Conservation (phyloP, 495 filamentous ascomycete species). For the Penicillium tannophilum region DNA sequence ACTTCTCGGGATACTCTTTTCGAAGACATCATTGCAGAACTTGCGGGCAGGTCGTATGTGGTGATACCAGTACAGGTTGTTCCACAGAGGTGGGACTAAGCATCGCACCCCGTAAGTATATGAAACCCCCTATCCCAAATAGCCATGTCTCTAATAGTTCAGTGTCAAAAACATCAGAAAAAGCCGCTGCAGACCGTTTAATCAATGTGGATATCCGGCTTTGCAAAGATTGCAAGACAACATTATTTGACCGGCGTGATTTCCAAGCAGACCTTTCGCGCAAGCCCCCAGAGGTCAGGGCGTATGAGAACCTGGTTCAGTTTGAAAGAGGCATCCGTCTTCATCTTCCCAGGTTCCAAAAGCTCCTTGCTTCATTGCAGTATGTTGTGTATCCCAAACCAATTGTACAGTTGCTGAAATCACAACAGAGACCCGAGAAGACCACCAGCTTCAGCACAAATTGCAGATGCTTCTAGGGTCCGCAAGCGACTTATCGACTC, state of each 20-base stretch:
- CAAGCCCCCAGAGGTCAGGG: slow-evolving; percentile 73
- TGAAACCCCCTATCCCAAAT: background rate
- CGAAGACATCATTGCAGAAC: slow-evolving; percentile 92
- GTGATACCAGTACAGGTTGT: slow-evolving; percentile 79
- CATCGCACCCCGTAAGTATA: slow-evolving; percentile 66
- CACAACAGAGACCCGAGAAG: slow-evolving; percentile 61
- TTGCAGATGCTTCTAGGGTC: slow-evolving; percentile 86
- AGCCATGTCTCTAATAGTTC: slow-evolving; percentile 27
- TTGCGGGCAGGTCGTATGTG: slow-evolving; percentile 91
- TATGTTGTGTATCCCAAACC: slow-evolving; percentile 28
- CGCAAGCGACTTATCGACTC: slow-evolving; percentile 89
- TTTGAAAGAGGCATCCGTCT: slow-evolving; percentile 87
- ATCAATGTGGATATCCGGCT: slow-evolving; percentile 82
- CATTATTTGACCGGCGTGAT: slow-evolving; percentile 81
- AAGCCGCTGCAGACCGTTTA: slow-evolving; percentile 49
- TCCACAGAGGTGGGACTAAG: slow-evolving; percentile 81
- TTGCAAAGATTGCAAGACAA: slow-evolving; percentile 85
- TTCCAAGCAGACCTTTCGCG: slow-evolving; percentile 69
- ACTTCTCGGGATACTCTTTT: slow-evolving; percentile 87
- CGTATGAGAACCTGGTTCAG: slow-evolving; percentile 84
- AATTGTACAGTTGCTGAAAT: slow-evolving; percentile 22
- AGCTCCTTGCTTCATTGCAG: slow-evolving; percentile 69
- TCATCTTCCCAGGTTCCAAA: slow-evolving; percentile 85
- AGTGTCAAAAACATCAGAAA: slow-evolving; percentile 62
- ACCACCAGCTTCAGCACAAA: slow-evolving; percentile 71